A percentile compares a stretch with the other conserved stretches of the same genome.
Evolutionary conservation across 2,329 filamentous ascomycete species (phyloP).

Genomic region (Rhexocercosporidium sp.): DNA sequence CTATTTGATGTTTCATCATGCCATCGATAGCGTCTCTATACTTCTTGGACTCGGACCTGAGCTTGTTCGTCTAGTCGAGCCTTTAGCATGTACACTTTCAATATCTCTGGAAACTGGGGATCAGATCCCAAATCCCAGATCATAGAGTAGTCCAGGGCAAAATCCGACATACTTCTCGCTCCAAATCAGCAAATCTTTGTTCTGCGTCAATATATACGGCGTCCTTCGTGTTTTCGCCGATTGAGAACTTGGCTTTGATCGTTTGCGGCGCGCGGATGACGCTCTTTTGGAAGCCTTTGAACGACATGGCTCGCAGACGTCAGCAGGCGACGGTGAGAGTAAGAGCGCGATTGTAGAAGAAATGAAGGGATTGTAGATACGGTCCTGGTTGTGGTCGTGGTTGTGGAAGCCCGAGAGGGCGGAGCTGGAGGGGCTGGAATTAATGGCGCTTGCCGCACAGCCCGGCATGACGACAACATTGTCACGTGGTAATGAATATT

Average conservation of each 20-base stretch:
- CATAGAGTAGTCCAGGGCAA: too few species aligned
- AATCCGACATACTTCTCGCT: too few species aligned
- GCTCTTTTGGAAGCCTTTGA: slow-evolving; percentile 94
- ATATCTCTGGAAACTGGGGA: too few species aligned
- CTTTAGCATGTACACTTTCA: too few species aligned
- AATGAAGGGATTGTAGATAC: too few species aligned
- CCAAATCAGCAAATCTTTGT: too few species aligned
- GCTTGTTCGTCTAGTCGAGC: slow-evolving; percentile 97
- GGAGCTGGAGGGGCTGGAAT: too few species aligned
- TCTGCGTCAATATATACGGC: slow-evolving; percentile 91
- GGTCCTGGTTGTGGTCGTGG: background rate
- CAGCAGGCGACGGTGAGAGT: slow-evolving; percentile 19
- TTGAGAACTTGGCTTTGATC: slow-evolving; percentile 92
- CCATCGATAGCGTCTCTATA: slow-evolving; percentile 98
- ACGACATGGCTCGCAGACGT: slow-evolving; percentile 67
- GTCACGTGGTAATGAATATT: background rate
- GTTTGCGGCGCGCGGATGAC: slow-evolving; percentile 89
- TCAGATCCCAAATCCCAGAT: too few species aligned
- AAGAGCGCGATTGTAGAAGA: too few species aligned
- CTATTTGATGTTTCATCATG: slow-evolving; percentile 97
- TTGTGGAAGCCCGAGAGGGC: background rate
- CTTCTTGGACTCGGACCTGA: slow-evolving; percentile 96
- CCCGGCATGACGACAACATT: too few species aligned
- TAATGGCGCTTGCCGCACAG: too few species aligned
- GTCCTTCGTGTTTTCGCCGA: slow-evolving; percentile 95